A percentile compares a stretch with the other conserved stretches of the same genome.
Conservation (phyloP, 164 flowering plant genomes). For the Piper betle region DNA sequence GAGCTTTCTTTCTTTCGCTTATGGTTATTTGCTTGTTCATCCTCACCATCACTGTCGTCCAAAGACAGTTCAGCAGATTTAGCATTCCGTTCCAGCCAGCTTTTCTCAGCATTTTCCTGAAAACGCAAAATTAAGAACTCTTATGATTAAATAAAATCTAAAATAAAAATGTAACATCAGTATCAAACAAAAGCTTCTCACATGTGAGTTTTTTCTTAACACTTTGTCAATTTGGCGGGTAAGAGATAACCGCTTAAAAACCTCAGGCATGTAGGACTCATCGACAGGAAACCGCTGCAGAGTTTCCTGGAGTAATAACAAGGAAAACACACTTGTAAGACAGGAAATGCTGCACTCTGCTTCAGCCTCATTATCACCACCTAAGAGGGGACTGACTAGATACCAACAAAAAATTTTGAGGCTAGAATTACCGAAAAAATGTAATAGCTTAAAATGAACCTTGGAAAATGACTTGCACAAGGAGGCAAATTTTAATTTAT, state of each 20-base stretch:
- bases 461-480: conserved; percentile 85
- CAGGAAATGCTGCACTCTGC: neutral
- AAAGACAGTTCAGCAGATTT: conserved; percentile 53
- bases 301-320: conserved; percentile 42
- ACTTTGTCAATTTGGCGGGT: conserved; percentile 90
- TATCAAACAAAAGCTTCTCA: neutral
- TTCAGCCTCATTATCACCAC: neutral
- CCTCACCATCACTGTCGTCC: conserved; percentile 80
- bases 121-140: neutral
- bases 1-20: conserved; percentile 48
- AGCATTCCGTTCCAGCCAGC: conserved; percentile 78
- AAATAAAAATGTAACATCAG: too few species aligned
- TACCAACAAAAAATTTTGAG: neutral
- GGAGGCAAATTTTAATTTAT: conserved; percentile 68
- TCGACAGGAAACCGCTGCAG: conserved; percentile 76
- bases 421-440: neutral
- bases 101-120: conserved; percentile 69
- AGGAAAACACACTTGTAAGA: neutral
- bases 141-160: too few species aligned
- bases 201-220: conserved; percentile 46
- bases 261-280: conserved; percentile 71
- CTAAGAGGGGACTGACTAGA: neutral
- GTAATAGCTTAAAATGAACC: conserved; percentile 24
- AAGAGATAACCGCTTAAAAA: conserved; percentile 62
- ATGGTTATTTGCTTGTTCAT: conserved; percentile 51